These are phyloP conservation scores for Bruguiera parviflora DNA, from an alignment of 345 rosid species.

Conservation along the genomic window DNA sequence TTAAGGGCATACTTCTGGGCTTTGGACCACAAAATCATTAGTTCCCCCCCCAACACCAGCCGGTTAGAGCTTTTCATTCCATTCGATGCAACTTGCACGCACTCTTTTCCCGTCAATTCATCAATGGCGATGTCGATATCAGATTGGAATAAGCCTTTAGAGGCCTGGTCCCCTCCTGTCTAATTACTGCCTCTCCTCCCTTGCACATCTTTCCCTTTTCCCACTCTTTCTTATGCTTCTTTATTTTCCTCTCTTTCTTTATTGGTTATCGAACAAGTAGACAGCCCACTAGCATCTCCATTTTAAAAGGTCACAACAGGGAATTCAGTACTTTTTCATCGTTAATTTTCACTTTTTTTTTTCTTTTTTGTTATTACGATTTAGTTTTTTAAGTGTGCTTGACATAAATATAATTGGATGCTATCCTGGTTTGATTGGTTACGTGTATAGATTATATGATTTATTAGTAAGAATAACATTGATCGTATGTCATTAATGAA, in stretches of 20 bases:
- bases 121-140: slow-evolving; percentile 22
- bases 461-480: too few relatives aligned
- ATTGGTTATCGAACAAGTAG: not conserved
- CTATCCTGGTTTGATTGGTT: not conserved
- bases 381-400: not conserved
- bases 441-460: too few relatives aligned
- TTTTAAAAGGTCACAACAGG: not conserved
- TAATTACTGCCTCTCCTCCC: slow-evolving; percentile 16
- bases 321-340: not conserved
- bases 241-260: not conserved
- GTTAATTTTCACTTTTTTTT: not conserved
- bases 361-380: slow-evolving; percentile 4
- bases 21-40: slow-evolving; percentile 22
- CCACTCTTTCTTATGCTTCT: slow-evolving; percentile 6
- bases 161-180: slow-evolving; percentile 18
- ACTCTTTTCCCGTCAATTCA: slow-evolving; percentile 12
- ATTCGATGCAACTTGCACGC: not conserved
- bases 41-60: not conserved
- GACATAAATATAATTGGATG: not conserved
- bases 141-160: slow-evolving; percentile 16
- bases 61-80: slow-evolving; percentile 6
- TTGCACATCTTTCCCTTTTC: slow-evolving; percentile 13
- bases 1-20: slow-evolving; percentile 3
- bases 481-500: too few relatives aligned
- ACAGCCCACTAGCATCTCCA: not conserved